Conservation (phyloP, 1,139 yeast species). For the Geotrichum klebahnii region DNA sequence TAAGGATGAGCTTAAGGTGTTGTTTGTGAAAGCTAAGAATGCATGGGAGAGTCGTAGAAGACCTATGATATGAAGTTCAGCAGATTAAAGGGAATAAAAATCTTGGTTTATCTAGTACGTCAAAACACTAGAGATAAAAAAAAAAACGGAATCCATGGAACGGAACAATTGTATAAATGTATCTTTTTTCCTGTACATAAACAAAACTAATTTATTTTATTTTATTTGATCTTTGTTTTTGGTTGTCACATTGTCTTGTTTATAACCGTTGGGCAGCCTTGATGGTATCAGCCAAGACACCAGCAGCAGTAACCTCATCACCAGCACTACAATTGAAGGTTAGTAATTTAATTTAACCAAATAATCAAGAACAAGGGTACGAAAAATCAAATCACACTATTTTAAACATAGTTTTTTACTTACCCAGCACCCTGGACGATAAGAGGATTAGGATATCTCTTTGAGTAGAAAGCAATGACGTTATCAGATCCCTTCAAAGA, state of each 20-base stretch:
- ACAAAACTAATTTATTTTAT: neutral
- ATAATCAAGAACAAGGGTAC: too few relatives aligned
- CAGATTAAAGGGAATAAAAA: too few relatives aligned
- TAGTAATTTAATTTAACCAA: too few relatives aligned
- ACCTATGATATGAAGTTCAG: too few relatives aligned
- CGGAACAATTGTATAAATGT: neutral
- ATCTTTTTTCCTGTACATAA: neutral
- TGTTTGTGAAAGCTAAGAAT: slow-evolving; percentile 51
- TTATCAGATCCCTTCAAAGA: slow-evolving; percentile 93
- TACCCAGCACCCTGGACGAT: slow-evolving; percentile 93
- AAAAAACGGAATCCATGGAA: neutral
- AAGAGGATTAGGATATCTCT: slow-evolving; percentile 88
- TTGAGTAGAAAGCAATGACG: slow-evolving; percentile 84
- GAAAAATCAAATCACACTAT: neutral
- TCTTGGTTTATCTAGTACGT: too few relatives aligned
- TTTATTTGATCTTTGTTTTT: too few relatives aligned
- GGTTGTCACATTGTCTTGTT: neutral
- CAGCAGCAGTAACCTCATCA: slow-evolving; percentile 97
- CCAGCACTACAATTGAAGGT: too few relatives aligned
- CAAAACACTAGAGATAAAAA: too few relatives aligned
- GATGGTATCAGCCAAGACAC: slow-evolving; percentile 89
- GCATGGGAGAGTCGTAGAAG: slow-evolving; percentile 21
- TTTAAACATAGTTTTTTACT: slow-evolving; percentile 1
- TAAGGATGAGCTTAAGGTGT: slow-evolving; percentile 44
- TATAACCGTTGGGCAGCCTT: slow-evolving; percentile 79